Evolutionary conservation across 306 rosid genomes (phyloP), one percentile per base, ranked within the genome.

Genomic region (Fagus sylvatica): DNA sequence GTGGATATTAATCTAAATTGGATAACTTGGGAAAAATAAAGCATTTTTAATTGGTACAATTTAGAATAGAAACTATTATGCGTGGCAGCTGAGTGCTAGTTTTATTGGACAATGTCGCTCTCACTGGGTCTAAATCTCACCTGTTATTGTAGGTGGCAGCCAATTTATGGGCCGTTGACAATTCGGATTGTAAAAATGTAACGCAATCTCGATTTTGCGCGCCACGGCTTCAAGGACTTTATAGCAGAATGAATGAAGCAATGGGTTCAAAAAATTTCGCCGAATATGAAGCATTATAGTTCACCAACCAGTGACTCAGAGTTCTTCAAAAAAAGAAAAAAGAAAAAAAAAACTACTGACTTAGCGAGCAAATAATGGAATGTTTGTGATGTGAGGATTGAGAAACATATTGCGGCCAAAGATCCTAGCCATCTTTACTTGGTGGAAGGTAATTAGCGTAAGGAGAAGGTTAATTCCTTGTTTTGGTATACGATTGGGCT

Each of bases 101-200:
- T 17, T 5, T 16, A 57, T 57, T 39, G n/a, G 64, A 10, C 22
- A 28, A 51, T 1, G 75, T 82, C 51, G 17, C 69, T 15, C 6
- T 77, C 76, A 77, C 6, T 8, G 71, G 3, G 71, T 37, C 13
- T 6, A 37, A 37, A 13, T 65, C 48, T 69, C 55, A 77, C 55
- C 72, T 49, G 1, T 41, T 5, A 6, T 62, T 5, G 37, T 49
- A 69, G 69, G 74, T 74, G 77, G 81, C 62, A 61, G 77, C 43
- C 64, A 6, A 22, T 71, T 46, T 46, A 46, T 46, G 51, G 51
- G 17, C 8, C 10, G 1, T 65, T 55, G 79, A 74, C 62, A 37
- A 36, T 54, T 1, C 4, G 73, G 33, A 28, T 22, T 5, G 39
- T 1, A 49, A 3, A 12, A 68, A 40, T 22, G 2, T 7, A 6